These are phyloP conservation scores for Penicillium griseofulvum DNA, from an alignment of 2,329 filamentous ascomycete genomes.

Conservation along the genomic window DNA sequence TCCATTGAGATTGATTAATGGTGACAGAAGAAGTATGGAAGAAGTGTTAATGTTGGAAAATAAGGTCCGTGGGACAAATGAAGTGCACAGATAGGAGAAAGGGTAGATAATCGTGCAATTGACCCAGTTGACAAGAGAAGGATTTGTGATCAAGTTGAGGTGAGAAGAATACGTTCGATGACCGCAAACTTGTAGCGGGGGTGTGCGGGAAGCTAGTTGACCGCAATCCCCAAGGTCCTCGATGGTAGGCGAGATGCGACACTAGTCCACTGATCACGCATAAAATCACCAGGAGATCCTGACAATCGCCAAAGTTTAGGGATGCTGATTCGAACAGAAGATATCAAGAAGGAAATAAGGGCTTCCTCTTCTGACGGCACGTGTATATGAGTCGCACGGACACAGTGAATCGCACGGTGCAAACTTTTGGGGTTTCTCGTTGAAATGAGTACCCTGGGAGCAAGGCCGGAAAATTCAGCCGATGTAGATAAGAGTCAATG, in stretches of 20 bases:
- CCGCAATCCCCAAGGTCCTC: constrained; percentile 24
- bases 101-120: neutral
- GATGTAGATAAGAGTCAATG: neutral
- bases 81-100: constrained; percentile 9
- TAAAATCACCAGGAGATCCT: constrained; percentile 14
- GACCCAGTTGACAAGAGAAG: constrained; percentile 9
- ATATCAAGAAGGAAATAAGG: neutral
- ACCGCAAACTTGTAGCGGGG: neutral
- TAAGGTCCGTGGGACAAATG: neutral
- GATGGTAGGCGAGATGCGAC: constrained; percentile 11
- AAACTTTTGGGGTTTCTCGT: neutral
- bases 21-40: neutral
- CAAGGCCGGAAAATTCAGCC: neutral
- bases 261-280: constrained; percentile 11
- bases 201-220: constrained; percentile 14
- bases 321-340: neutral
- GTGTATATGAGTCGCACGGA: neutral
- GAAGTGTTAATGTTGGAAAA: neutral
- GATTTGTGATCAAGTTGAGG: neutral
- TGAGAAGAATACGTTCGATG: neutral
- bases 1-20: constrained; percentile 21
- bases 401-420: neutral
- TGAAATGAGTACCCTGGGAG: constrained; percentile 12
- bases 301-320: constrained; percentile 7
- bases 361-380: neutral